Conservation (phyloP, 495 filamentous ascomycete species). For the Paragyromitra xinjiangensis region DNA sequence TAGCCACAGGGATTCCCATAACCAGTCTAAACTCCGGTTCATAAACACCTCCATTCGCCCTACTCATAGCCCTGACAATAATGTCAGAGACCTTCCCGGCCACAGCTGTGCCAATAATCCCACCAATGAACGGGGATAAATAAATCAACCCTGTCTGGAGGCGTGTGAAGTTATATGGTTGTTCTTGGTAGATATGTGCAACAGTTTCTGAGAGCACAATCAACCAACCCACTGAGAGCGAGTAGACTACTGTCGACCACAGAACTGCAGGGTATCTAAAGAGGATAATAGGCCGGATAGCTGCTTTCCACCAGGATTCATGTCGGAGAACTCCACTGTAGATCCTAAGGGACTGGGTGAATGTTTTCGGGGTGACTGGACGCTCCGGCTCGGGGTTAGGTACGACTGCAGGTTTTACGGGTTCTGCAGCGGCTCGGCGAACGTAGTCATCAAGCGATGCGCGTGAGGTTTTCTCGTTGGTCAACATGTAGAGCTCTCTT, state of each 20-base stretch:
- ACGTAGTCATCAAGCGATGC: slow-evolving; percentile 51
- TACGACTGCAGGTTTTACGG: background rate
- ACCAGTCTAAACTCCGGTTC: slow-evolving; percentile 95
- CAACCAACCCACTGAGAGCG: slow-evolving; percentile 92
- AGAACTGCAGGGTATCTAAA: slow-evolving; percentile 89
- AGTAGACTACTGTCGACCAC: slow-evolving; percentile 88
- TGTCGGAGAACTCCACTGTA: slow-evolving; percentile 80
- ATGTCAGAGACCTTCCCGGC: slow-evolving; percentile 89
- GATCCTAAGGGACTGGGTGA: slow-evolving; percentile 72
- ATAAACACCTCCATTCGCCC: slow-evolving; percentile 89
- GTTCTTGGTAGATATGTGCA: slow-evolving; percentile 75
- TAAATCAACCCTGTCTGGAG: slow-evolving; percentile 87
- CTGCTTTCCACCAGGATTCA: slow-evolving; percentile 81
- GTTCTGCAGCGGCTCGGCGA: slow-evolving; percentile 26
- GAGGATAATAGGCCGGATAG: slow-evolving; percentile 80
- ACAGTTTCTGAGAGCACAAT: slow-evolving; percentile 93
- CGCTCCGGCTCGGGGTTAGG: background rate
- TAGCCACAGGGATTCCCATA: slow-evolving; percentile 83
- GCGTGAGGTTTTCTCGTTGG: slow-evolving; percentile 48
- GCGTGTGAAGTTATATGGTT: slow-evolving; percentile 78
- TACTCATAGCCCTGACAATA: slow-evolving; percentile 79
- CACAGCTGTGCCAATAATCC: slow-evolving; percentile 86
- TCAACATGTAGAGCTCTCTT: slow-evolving; percentile 34
- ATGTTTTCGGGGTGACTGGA: slow-evolving; percentile 69
- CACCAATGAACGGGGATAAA: slow-evolving; percentile 87